Evolutionary conservation across 306 rosid species (phyloP), one percentile per base, ranked within the genome.

Genomic region (Clitoria ternatea): DNA sequence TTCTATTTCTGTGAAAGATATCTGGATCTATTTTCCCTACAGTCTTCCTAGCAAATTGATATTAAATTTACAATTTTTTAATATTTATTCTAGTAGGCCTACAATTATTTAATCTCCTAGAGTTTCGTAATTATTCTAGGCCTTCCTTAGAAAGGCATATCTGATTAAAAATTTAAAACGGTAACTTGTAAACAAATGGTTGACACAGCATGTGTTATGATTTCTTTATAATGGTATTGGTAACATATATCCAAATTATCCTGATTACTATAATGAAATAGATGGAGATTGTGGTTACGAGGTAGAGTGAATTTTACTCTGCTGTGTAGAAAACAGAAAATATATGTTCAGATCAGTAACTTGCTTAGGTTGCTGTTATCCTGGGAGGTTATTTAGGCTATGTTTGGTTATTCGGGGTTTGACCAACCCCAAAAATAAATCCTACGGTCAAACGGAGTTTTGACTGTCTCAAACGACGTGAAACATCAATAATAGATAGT

Each of bases 1-100:
- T 74, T 32, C 44, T 63, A 35, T 39, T 24, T 54, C 20, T n/a
- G 39, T 20, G 24, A 45, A 67, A 36, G 64, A 73, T 48, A 48
- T 15, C 8, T 11, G 14, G 7, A 20, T 60, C 17, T 8, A n/a
- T 14, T 42, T 29, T 6, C 7, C 2, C 30, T 36, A 7, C 5
- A n/a, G n/a, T n/a, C n/a, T 2, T 13, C 40, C 47, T 49, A 1
- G 22, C 0, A 39, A 49, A 26, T 67, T 57, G 26, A 22, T 10
- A 24, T 24, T 67, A 18, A 6, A 14, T 57, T 49, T 35, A 6
- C 43, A 54, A 35, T 35, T 24, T 54, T 29, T 24, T 18, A 0
- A 4, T 13, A 4, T 40, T 33, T 60, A 20, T 36, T 5, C 10
- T 62, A 35, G 3, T 63, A 33, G 52, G 24, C 19, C 10, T 6